These are phyloP conservation scores for Mortierella sp. DNA, from an alignment of 371 early-diverging fungal genomes.

Conservation along the genomic window DNA sequence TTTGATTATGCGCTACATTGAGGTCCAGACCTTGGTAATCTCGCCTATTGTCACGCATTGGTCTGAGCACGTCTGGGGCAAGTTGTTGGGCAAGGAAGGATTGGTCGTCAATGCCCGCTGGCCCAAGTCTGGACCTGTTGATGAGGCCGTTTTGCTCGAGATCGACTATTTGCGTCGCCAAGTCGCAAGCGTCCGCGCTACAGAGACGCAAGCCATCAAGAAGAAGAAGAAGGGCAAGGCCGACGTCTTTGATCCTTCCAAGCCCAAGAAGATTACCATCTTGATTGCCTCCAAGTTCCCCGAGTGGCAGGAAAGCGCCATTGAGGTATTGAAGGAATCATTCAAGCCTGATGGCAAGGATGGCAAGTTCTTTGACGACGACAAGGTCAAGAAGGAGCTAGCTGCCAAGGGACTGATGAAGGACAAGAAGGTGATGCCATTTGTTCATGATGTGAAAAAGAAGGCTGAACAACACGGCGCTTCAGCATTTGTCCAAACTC, in stretches of 20 bases:
- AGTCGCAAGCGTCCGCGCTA: constrained; percentile 83
- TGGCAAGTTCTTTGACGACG: constrained; percentile 75
- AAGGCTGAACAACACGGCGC: constrained; percentile 75
- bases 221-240: constrained; percentile 83
- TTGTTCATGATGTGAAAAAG: constrained; percentile 87
- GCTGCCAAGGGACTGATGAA: constrained; percentile 82
- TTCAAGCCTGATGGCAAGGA: constrained; percentile 69
- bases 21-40: constrained; percentile 85
- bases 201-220: constrained; percentile 83
- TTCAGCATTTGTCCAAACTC: constrained; percentile 83
- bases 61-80: constrained; percentile 91
- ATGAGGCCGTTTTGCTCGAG: constrained; percentile 79
- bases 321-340: constrained; percentile 76
- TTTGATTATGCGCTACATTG: constrained; percentile 84
- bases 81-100: constrained; percentile 80
- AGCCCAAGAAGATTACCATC: constrained; percentile 80
- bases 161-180: constrained; percentile 86
- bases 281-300: constrained; percentile 89
- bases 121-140: constrained; percentile 74
- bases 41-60: constrained; percentile 95
- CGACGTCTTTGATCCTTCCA: constrained; percentile 71
- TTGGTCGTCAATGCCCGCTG: constrained; percentile 80
- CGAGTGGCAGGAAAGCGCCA: constrained; percentile 90
- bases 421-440: constrained; percentile 96
- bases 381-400: constrained; percentile 77